Evolutionary conservation across 2,329 filamentous ascomycete genomes (phyloP), one percentile per base, ranked within the genome.

Genomic region (Trichoderma guizhouense): DNA sequence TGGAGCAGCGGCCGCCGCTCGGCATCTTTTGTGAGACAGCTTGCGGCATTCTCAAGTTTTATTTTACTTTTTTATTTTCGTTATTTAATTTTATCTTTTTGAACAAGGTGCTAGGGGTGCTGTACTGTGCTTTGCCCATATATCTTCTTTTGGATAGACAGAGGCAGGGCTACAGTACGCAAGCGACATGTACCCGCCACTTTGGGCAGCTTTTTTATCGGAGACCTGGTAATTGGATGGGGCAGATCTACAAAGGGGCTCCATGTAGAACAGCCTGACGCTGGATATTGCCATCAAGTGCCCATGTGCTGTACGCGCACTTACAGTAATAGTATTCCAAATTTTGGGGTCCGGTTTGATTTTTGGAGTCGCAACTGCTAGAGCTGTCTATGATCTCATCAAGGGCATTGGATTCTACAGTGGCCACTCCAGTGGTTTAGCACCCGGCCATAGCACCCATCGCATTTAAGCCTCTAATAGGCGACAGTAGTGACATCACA

Each of bases 401-500:
- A 30, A 63, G 15, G 30, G 15, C 24, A 51, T n/a, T 51, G 21
- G n/a, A n/a, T 47, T n/a, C 43, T 32, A 30, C 53, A 26, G 28
- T 24, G 7, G 62, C 28, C n/a, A 7, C 14, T 36, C 30, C 21
- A 55, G 15, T 21, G 24, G 36, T 43, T 47, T 30, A 9, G 36
- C 24, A 26, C 60, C n/a, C n/a, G n/a, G 9, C 34, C 5, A 28
- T 43, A 12, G 14, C 9, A 30, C 34, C 26, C 7, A 61, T 34
- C 21, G 36, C 12, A 12, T 24, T 9, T 15, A 30, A 47, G 36
- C 34, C 28, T 53, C 36, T 18, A 39, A 21, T 36, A 66, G 6
- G 34, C 21, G 15, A 26, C 26, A 58, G 15, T 53, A 39, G 67
- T 69, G 67, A 69, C 67, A 69, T 69, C 67, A 69, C 67, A 28